Conservation (phyloP, 768 basidiomycete species). For the Lactarius vividus region DNA sequence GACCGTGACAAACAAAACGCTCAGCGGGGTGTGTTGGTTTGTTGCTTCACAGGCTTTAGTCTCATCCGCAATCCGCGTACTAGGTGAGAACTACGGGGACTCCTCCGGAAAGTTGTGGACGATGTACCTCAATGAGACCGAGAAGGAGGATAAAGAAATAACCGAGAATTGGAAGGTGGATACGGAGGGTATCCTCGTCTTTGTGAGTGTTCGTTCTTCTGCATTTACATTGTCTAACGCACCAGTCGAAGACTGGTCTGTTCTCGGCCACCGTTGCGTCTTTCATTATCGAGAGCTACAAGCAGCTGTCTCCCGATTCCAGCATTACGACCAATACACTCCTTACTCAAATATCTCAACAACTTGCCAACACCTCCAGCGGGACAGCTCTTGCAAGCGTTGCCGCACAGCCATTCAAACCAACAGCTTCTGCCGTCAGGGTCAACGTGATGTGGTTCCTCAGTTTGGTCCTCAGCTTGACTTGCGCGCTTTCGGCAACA, state of each 20-base stretch:
- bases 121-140: not conserved
- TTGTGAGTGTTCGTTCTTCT: not conserved
- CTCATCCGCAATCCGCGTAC: slow-evolving; percentile 1
- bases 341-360: slow-evolving; percentile 18
- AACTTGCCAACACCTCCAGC: slow-evolving; percentile 3
- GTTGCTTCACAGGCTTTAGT: not conserved
- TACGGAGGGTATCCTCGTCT: not conserved
- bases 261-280: slow-evolving; percentile 14
- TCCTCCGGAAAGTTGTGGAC: not conserved
- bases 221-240: not conserved
- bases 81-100: not conserved
- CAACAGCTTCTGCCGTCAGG: slow-evolving; percentile 8
- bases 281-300: slow-evolving; percentile 18
- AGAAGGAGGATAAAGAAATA: not conserved
- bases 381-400: not conserved
- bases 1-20: not conserved
- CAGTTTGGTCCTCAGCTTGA: slow-evolving; percentile 16
- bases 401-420: not conserved
- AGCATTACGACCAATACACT: not conserved
- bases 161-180: not conserved
- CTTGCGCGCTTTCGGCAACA: slow-evolving; percentile 2
- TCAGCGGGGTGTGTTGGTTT: not conserved
- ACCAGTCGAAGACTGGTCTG: slow-evolving; percentile 5
- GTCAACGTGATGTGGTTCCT: slow-evolving; percentile 17
- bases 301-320: slow-evolving; percentile 9